phyloP scores from a whole-genome alignment of 169 alveolate species.

The Plasmodium vivax region DNA sequence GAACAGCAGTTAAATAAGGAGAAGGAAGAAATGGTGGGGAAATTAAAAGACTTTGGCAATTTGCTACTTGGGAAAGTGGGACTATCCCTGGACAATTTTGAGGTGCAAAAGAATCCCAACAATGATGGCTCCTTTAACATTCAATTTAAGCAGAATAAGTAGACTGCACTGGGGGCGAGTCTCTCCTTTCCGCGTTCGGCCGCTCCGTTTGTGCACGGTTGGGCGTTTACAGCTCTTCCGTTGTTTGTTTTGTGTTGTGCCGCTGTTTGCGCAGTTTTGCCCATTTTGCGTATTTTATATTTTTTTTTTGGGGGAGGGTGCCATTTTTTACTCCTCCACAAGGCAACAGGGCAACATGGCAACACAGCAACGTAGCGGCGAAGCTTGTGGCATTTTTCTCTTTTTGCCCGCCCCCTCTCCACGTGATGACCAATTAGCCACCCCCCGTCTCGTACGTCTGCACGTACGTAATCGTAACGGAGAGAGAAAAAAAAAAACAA shows the following conservation, averaged over 20 bases:
- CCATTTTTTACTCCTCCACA: no score
- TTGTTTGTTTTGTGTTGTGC: background rate
- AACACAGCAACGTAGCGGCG: no score
- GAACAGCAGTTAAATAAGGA: slow-evolving; percentile 89
- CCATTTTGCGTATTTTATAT: background rate
- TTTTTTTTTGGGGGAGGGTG: no score
- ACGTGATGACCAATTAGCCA: no score
- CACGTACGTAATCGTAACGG: no score
- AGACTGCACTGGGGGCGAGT: background rate
- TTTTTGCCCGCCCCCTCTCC: no score
- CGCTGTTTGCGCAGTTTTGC: background rate
- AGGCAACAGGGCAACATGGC: no score
- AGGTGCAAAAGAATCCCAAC: slow-evolving; percentile 93
- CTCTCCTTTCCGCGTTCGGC: background rate
- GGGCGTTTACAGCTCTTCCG: background rate
- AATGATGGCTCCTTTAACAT: slow-evolving; percentile 93
- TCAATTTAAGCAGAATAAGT: slow-evolving; percentile 89
- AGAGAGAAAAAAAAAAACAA: no score
- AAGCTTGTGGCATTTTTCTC: no score
- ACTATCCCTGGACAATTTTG: slow-evolving; percentile 93
- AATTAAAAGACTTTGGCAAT: slow-evolving; percentile 94
- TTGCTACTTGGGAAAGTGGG: slow-evolving; percentile 95
- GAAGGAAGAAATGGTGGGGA: slow-evolving; percentile 94
- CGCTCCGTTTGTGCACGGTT: background rate
- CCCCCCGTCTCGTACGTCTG: no score